These are phyloP conservation scores for Hypoxylon perforatum DNA, from an alignment of 495 filamentous ascomycete species.

Conservation along the genomic window DNA sequence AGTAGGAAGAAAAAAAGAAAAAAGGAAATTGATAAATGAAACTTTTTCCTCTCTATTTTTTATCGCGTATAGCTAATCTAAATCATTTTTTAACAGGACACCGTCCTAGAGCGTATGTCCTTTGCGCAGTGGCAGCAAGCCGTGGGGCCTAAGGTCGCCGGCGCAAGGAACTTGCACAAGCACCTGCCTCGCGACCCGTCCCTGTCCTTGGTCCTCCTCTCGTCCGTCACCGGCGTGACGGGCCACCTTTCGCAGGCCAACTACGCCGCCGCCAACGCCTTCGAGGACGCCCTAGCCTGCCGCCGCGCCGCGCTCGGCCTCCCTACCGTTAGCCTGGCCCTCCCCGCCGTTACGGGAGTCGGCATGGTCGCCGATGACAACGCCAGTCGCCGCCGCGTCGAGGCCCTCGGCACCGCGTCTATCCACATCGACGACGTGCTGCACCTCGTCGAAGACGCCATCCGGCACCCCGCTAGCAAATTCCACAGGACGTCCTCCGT, in stretches of 20 bases:
- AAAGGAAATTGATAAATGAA: too few species aligned
- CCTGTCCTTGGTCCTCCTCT: conserved; percentile 68
- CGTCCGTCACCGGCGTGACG: conserved; percentile 56
- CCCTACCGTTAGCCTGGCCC: conserved; percentile 52
- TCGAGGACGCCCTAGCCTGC: conserved; percentile 53
- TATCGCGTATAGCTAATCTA: too few species aligned
- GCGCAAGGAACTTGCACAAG: conserved; percentile 47
- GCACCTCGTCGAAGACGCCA: too few species aligned
- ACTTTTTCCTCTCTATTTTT: too few species aligned
- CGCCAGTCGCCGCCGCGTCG: too few species aligned
- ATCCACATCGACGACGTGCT: too few species aligned
- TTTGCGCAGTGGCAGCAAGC: conserved; percentile 43
- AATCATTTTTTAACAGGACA: too few species aligned
- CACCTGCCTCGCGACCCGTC: conserved; percentile 37
- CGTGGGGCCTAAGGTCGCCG: conserved; percentile 54
- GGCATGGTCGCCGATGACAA: conserved; percentile 18
- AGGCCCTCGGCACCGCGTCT: too few species aligned
- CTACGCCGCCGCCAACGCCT: conserved; percentile 56
- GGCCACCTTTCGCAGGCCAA: conserved; percentile 59
- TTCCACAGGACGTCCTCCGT: too few species aligned
- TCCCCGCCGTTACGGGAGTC: conserved; percentile 59
- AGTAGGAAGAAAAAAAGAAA: too few species aligned
- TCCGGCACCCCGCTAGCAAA: too few species aligned
- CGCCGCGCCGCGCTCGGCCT: conserved; percentile 53
- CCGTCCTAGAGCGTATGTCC: conserved; percentile 50